Evolutionary conservation across 129 eudicot species (phyloP), one percentile per base, ranked within the genome.

Genomic region (Artemisia tridentata): DNA sequence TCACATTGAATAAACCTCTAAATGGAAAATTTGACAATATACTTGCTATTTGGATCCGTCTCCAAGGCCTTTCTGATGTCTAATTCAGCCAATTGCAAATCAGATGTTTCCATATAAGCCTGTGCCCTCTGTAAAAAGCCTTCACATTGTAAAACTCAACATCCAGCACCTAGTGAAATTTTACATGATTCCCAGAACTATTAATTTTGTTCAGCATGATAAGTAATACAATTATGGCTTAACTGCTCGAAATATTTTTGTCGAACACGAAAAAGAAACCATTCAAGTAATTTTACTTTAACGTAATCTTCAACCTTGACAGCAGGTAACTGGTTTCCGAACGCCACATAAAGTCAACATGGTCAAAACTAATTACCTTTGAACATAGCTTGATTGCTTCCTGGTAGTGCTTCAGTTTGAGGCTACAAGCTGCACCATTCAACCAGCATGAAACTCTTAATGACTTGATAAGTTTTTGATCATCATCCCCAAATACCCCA

Each of bases 51-150:
- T 12, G 96, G 91, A 79, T 88, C 89, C 18, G 74, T 67, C 79
- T 88, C 96, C 57, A 88, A 71, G 52, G 96, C 96, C 76, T 88
- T 85, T 74, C 77, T 85, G 59, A 88, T 84, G 79, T 88, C 96
- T 43, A 78, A 23, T 66, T 79, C 89, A 47, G 96, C 96, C 83
- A 72, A 69, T 57, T 79, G 78, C 10, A 83, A 71, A 74, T 88
- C 91, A 3, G 69, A 74, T 69, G 59, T 78, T 73, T 81, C 81
- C 72, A 86, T 88, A 63, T 70, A 83, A 19, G 91, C 96, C 55
- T 88, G 88, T 25, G 91, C 88, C 21, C 89, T 71, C 96, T 79
- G 68, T 85, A 86, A 60, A 89, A 70, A 41, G 92, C 96, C 82
- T 89, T 89, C 67, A 86, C 81, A 56, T 89, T 89, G 79, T 72